phyloP scores from a whole-genome alignment of 768 basidiomycete species.

The Phallus indusiatus region DNA sequence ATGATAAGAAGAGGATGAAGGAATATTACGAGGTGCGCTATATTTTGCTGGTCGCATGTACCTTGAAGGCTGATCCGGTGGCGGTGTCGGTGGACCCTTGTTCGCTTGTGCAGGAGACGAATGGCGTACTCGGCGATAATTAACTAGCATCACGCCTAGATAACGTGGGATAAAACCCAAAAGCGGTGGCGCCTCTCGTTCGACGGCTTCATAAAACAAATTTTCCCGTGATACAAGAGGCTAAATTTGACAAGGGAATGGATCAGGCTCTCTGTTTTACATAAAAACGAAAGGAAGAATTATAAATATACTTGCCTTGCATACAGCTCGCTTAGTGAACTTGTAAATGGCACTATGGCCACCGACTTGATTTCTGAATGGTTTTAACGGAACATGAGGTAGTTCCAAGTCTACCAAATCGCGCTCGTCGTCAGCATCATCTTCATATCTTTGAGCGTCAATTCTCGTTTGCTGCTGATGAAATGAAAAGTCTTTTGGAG shows the following conservation, averaged over 20 bases:
- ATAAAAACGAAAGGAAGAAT: neutral
- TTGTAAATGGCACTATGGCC: constrained; percentile 97
- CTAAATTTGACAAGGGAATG: constrained; percentile 32
- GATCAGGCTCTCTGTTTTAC: neutral
- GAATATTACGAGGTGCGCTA: neutral
- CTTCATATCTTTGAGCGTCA: constrained; percentile 1
- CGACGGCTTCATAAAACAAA: constrained; percentile 94
- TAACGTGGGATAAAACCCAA: constrained; percentile 96
- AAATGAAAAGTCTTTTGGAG: neutral
- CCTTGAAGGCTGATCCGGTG: constrained; percentile 12
- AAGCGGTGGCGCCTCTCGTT: constrained; percentile 85
- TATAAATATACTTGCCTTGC: constrained; percentile 50
- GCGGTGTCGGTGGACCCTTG: constrained; percentile 8
- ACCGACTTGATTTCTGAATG: constrained; percentile 96
- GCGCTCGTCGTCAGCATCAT: constrained; percentile 33
- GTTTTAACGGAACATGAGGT: constrained; percentile 86
- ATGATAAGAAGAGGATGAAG: neutral
- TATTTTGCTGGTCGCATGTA: neutral
- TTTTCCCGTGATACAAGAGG: constrained; percentile 96
- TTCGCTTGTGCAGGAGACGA: constrained; percentile 7
- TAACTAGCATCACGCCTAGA: constrained; percentile 97
- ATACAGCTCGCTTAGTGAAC: constrained; percentile 94
- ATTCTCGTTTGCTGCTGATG: neutral
- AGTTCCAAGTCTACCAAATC: constrained; percentile 45
- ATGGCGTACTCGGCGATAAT: constrained; percentile 65